Evolutionary conservation across 23 red algal species (phyloP), one percentile per base, ranked within the genome.

Genomic region (Agarophyton chilense): DNA sequence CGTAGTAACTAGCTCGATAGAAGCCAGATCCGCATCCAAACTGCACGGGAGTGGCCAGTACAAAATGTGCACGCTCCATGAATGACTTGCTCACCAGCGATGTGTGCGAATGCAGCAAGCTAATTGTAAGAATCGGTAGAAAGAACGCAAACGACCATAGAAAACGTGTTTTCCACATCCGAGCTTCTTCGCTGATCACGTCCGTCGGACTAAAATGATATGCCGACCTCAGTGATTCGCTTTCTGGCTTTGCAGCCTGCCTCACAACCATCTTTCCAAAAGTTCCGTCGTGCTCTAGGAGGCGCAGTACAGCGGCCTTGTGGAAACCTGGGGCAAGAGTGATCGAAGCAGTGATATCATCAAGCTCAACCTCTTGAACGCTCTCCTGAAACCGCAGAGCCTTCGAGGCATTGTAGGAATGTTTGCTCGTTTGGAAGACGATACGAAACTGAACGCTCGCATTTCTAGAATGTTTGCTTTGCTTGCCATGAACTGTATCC

Each of bases 11-110:
- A 44, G 93, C 77, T 19, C 93, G 65, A 81, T 99, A 99, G 65
- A 99, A 99, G n/a, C 81, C 84, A 35, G 68, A 46, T 71, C 97
- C 97, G 24, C 87, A 88, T 31, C 86, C 56, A 40, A 95, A 90
- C 84, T 99, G 97, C 33, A 99, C 93, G 13, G 92, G 92, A 10
- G 92, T 99, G 46, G 97, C 90, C 17, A 99, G 53, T 24, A 81
- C 41, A 38, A 95, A 92, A 45, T 78, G 53, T 7, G 94, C 79
- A 55, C 79, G 80, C 55, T 62, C 72, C 46, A 46, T 72, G 25
- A 41, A 60, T 36, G 29, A 50, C 63, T 25, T 63, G n/a, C 73
- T 63, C 66, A 84, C 84, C 63, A 79, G 11, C 10, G 68, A 57
- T 35, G 86, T 83, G 73, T 43, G 66, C 39, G 52, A 65, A 42